Percentiles rank a stretch among this genome's conserved stretches.
Conservation (phyloP, 805 yeast species). For the Metschnikowia amazonensis region DNA sequence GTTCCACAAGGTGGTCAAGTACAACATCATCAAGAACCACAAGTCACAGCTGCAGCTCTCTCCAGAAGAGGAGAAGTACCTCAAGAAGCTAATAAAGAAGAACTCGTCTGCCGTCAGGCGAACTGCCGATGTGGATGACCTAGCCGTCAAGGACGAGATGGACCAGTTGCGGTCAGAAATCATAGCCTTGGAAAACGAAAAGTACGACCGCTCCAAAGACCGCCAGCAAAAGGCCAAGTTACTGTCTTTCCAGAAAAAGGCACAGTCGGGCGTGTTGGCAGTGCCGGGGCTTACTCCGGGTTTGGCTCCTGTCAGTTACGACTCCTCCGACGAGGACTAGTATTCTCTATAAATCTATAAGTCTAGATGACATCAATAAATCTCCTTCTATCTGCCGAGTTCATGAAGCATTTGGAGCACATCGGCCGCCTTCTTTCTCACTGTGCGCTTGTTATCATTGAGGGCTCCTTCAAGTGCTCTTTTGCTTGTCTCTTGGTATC, state of each 20-base stretch:
- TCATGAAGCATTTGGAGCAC: constrained; percentile 77
- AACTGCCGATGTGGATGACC: constrained; percentile 30
- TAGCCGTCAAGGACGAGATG: constrained; percentile 28
- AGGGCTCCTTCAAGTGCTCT: constrained; percentile 47
- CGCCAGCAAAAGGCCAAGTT: constrained; percentile 18
- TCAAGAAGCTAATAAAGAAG: constrained; percentile 35
- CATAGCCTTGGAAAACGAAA: constrained; percentile 21
- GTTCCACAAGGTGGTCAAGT: constrained; percentile 35
- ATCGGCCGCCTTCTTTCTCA: constrained; percentile 73
- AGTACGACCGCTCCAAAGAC: constrained; percentile 25
- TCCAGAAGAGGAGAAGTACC: constrained; percentile 35
- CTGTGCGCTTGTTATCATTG: constrained; percentile 70
- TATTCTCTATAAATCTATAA: constrained; percentile 14
- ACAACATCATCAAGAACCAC: constrained; percentile 36
- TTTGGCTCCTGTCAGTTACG: constrained; percentile 70
- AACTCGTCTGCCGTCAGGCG: constrained; percentile 31
- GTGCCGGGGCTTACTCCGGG: constrained; percentile 78
- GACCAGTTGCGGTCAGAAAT: constrained; percentile 28
- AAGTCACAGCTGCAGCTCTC: constrained; percentile 21
- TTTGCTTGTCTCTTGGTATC: constrained; percentile 50
- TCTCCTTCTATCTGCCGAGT: constrained; percentile 20
- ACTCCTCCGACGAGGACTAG: constrained; percentile 25
- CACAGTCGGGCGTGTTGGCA: constrained; percentile 42
- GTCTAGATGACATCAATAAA: constrained; percentile 2
- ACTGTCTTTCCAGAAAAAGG: constrained; percentile 33